Percentiles rank a stretch among this genome's conserved stretches.
Evolutionary conservation across 23 red algal species (phyloP).

Genomic region (Gracilaria domingensis): DNA sequence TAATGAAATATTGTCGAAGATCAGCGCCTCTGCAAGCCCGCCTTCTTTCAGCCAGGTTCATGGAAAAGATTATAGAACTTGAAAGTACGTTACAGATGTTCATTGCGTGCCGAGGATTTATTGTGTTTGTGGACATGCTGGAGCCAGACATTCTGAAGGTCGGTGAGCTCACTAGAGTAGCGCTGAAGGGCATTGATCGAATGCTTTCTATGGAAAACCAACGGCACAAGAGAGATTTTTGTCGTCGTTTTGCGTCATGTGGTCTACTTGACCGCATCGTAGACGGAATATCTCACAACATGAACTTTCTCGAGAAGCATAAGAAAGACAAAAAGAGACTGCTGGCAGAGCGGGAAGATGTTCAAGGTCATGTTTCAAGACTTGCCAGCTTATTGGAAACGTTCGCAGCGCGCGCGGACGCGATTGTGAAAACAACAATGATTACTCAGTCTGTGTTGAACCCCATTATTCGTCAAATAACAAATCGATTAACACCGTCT

Average conservation of each 20-base stretch:
- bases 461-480: constrained; percentile 76
- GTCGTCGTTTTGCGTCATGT: constrained; percentile 79
- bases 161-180: constrained; percentile 64
- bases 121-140: constrained; percentile 74
- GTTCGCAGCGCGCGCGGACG: constrained; percentile 81
- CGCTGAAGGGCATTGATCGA: constrained; percentile 72
- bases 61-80: constrained; percentile 59
- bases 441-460: constrained; percentile 52
- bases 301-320: constrained; percentile 30
- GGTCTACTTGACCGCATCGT: constrained; percentile 82
- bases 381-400: constrained; percentile 73
- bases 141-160: constrained; percentile 59
- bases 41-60: constrained; percentile 58
- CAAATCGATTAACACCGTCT: constrained; percentile 31
- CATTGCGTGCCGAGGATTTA: constrained; percentile 69
- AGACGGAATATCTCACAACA: constrained; percentile 62
- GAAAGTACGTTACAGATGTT: constrained; percentile 73
- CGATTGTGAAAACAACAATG: constrained; percentile 80
- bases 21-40: constrained; percentile 47
- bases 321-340: not conserved
- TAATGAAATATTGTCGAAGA: constrained; percentile 62
- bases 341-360: not conserved
- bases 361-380: constrained; percentile 61
- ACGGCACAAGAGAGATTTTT: constrained; percentile 88
- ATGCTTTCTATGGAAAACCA: constrained; percentile 85